Evolutionary conservation across 306 rosid species (phyloP), one percentile per base, ranked within the genome.

Genomic region (Quercus engelmannii): DNA sequence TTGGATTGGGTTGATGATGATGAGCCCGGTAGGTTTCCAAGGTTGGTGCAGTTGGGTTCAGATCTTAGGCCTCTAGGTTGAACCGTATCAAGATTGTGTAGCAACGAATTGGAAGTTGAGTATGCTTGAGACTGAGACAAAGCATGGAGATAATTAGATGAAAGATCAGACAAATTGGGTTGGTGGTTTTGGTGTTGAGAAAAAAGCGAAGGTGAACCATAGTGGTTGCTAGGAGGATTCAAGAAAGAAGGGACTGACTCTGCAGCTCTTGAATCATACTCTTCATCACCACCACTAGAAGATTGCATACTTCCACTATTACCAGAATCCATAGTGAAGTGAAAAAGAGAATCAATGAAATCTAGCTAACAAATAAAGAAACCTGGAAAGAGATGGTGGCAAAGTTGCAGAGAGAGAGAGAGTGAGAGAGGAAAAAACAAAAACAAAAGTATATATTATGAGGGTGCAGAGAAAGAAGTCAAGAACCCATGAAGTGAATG

Each of bases 221-320:
- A 82, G 54, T 74, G 82, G 9, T 55, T 67, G 13, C 71, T 67
- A 1, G 78, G 70, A 38, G 69, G 87, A 73, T 87, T 81, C 80
- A 92, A 64, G 68, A 83, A 52, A 52, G 83, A 54, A 20, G 87
- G 89, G 70, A 73, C 51, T 19, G 82, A 78, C 23, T 52, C 78
- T 10, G 81, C 46, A 41, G 46, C 25, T 38, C 85, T 83, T 63
- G 97, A 94, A 82, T 94, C 97, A 43, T 91, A 87, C 69, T 94
- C 97, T 78, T 81, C 88, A 28, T 92, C 99, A 21, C 87, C 99
- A 9, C 93, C 92, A 81, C 99, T 94, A 10, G 99, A 92, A 74
- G 99, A 92, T 52, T 84, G 84, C 80, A 88, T 83, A 71, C 99
- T 92, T 79, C 93, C 95, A 83, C 97, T 91, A 5, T 88, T 88